A percentile compares a stretch with the other conserved stretches of the same genome.
Conservation (phyloP, 768 basidiomycete genomes). For the Lentinula guzmanii region DNA sequence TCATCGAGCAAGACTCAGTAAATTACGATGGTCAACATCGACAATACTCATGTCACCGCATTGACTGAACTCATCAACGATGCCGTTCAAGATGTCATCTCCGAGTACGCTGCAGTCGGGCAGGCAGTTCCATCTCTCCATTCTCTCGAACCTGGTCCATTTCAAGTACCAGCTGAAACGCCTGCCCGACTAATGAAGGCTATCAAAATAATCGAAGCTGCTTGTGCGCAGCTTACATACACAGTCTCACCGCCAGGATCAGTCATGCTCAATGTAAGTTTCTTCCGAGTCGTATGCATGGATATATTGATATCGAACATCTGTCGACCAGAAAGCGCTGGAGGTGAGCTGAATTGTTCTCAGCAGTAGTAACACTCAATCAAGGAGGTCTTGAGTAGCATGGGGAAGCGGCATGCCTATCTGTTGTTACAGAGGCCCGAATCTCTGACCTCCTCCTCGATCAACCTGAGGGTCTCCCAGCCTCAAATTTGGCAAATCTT, state of each 20-base stretch:
- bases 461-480: constrained; percentile 29
- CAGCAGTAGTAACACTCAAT: too few relatives aligned
- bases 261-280: constrained; percentile 23
- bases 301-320: neutral
- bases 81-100: constrained; percentile 23
- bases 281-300: neutral
- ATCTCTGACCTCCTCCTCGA: constrained; percentile 31
- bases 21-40: neutral
- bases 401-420: constrained; percentile 25
- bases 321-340: constrained; percentile 11
- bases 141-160: constrained; percentile 23
- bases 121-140: constrained; percentile 26
- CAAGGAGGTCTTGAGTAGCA: constrained; percentile 11
- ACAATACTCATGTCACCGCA: constrained; percentile 13
- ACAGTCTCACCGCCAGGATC: constrained; percentile 24
- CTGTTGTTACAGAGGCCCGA: constrained; percentile 25
- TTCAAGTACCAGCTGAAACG: constrained; percentile 21
- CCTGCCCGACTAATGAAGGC: constrained; percentile 19
- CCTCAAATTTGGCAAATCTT: constrained; percentile 22
- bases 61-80: constrained; percentile 23
- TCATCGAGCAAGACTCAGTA: neutral
- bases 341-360: neutral
- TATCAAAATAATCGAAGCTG: constrained; percentile 26
- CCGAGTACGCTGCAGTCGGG: constrained; percentile 22
- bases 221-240: constrained; percentile 25